Percentiles rank a stretch among this genome's conserved stretches.
phyloP scores from a whole-genome alignment of 2,329 filamentous ascomycete species.

The Ceratocystiopsis sp. region DNA sequence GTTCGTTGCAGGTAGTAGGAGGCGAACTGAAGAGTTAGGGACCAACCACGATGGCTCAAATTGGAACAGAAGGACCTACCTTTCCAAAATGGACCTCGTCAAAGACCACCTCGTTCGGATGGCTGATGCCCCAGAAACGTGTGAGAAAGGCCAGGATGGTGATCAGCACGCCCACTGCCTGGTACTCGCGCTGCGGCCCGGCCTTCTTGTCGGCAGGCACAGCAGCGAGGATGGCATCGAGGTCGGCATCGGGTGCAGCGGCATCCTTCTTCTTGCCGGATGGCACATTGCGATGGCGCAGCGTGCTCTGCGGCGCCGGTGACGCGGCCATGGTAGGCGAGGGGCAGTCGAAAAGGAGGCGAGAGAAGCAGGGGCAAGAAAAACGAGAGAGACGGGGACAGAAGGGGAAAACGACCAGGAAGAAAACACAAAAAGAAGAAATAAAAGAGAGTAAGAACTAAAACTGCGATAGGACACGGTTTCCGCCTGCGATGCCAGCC shows the following conservation, averaged over 20 bases:
- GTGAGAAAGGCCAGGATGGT: conserved; percentile 77
- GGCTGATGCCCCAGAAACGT: conserved; percentile 88
- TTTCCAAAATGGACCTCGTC: conserved; percentile 99
- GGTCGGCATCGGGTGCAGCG: conserved; percentile 25
- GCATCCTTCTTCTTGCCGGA: conserved; percentile 32
- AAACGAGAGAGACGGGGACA: too few relatives aligned
- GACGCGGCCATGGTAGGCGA: conserved; percentile 27
- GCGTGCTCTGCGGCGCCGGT: conserved; percentile 35
- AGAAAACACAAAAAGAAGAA: too few relatives aligned
- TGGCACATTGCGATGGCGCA: conserved; percentile 41
- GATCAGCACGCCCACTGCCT: conserved; percentile 58
- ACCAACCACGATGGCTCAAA: neutral
- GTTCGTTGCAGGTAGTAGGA: conserved; percentile 84
- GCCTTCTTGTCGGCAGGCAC: conserved; percentile 17
- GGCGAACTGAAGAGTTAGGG: conserved; percentile 34
- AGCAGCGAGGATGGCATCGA: conserved; percentile 31
- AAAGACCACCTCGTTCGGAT: conserved; percentile 93
- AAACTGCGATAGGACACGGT: too few relatives aligned
- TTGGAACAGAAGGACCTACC: conserved; percentile 36
- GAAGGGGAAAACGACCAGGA: too few relatives aligned
- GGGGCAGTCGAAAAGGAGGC: neutral
- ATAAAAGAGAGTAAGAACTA: too few relatives aligned
- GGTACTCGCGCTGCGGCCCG: conserved; percentile 65
- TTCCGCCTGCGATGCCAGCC: too few relatives aligned
- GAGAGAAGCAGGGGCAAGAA: too few relatives aligned